A percentile compares a stretch with the other conserved stretches of the same genome.
Evolutionary conservation across 177 flowering plant species (phyloP).

Genomic region (Vitis hybrid): DNA sequence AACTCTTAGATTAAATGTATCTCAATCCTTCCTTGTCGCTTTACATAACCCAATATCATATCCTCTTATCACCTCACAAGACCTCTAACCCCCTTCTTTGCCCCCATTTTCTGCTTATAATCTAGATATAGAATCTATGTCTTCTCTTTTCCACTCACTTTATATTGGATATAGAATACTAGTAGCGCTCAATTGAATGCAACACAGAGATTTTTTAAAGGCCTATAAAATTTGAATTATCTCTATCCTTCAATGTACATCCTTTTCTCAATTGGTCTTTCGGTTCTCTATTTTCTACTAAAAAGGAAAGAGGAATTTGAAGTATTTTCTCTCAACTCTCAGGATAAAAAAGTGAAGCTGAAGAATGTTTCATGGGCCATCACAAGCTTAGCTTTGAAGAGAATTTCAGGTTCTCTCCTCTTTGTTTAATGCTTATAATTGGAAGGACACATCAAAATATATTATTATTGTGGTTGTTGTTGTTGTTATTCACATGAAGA

Average conservation of each 20-base stretch:
- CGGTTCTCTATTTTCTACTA: too few relatives aligned
- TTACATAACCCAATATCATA: too few relatives aligned
- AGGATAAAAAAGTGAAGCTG: conserved; percentile 66
- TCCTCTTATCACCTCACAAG: too few relatives aligned
- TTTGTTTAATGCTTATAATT: not conserved
- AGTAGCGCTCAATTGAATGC: not conserved
- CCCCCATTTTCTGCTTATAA: too few relatives aligned
- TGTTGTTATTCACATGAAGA: too few relatives aligned
- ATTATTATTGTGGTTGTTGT: not conserved
- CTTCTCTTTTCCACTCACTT: not conserved
- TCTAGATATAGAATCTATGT: too few relatives aligned
- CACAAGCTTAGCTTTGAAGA: conserved; percentile 51
- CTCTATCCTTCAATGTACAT: too few relatives aligned
- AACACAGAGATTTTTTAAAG: not conserved
- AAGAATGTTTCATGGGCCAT: conserved; percentile 92
- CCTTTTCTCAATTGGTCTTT: too few relatives aligned
- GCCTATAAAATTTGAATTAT: not conserved
- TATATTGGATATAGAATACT: not conserved
- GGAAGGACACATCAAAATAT: not conserved
- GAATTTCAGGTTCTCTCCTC: conserved; percentile 47
- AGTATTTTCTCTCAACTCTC: conserved; percentile 8
- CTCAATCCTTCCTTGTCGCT: too few relatives aligned
- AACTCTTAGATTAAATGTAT: too few relatives aligned
- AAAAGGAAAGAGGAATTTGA: not conserved
- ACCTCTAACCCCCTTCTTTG: too few relatives aligned